A percentile compares a stretch with the other conserved stretches of the same genome.
Conservation (phyloP, 2,329 filamentous ascomycete species). For the Cadophora sp. region DNA sequence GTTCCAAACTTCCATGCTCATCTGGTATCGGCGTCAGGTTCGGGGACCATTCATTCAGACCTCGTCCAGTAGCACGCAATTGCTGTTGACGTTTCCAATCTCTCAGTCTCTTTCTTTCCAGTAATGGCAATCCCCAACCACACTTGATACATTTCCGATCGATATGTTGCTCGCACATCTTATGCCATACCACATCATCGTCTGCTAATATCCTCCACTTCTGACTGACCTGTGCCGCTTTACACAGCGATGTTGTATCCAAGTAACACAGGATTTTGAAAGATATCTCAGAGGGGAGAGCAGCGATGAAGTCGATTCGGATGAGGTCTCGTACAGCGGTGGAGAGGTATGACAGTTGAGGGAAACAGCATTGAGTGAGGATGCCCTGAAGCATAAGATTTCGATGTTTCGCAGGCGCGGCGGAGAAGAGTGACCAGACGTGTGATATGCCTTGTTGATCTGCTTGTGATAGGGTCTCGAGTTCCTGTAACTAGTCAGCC, state of each 20-base stretch:
- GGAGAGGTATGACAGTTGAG: conserved; percentile 91
- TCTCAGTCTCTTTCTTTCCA: conserved; percentile 86
- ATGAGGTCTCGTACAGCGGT: conserved; percentile 92
- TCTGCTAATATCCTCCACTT: conserved; percentile 91
- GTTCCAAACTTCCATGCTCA: conserved; percentile 24
- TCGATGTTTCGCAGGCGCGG: conserved; percentile 89
- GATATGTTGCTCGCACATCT: conserved; percentile 98
- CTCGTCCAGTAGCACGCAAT: conserved; percentile 66
- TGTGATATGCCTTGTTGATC: conserved; percentile 97
- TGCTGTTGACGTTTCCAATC: conserved; percentile 82
- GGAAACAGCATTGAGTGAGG: conserved; percentile 95
- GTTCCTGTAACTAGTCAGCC: conserved; percentile 61
- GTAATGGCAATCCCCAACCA: conserved; percentile 88
- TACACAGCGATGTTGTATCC: conserved; percentile 93
- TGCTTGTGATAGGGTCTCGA: conserved; percentile 79
- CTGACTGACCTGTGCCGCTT: conserved; percentile 91
- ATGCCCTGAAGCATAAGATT: conserved; percentile 97
- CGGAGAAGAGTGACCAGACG: conserved; percentile 97
- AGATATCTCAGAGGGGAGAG: conserved; percentile 86
- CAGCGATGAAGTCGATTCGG: conserved; percentile 94
- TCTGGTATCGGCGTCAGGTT: conserved; percentile 56
- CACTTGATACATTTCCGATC: conserved; percentile 94
- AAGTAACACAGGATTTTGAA: conserved; percentile 94
- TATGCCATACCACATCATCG: conserved; percentile 96
- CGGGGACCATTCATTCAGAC: conserved; percentile 60